Evolutionary conservation across 129 eudicot species (phyloP), one percentile per base, ranked within the genome.

Genomic region (Silybum marianum): DNA sequence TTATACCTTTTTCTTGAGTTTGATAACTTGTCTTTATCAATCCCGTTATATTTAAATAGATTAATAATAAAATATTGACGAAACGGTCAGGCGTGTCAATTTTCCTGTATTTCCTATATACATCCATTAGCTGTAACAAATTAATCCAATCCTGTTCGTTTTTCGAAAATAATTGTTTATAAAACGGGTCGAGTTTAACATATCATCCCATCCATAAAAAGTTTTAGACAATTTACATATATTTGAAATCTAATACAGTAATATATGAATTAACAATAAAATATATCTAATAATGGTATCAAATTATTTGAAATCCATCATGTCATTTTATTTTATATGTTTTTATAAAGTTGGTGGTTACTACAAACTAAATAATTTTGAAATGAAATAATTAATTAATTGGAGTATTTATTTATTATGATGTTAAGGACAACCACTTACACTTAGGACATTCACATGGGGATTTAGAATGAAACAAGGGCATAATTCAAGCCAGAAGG

Each of bases 361-460:
- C 22, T 54, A 4, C 18, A 54, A 54, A 0, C 9, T 58, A 58
- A 58, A 58, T 58, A 58, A 58, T 58, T n/a, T 58, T 58, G 23
- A 51, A 58, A n/a, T 18, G 2, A 58, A 18, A 18, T 58, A 58
- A 6, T 44, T 58, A 18, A 9, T 75, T 16, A 12, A 51, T 22
- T 46, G 32, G 1, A 23, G 72, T 24, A 72, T 34, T 58, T 24
- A 72, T 34, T 58, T 80, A 12, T 39, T n/a, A 62, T 62, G 66
- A 62, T 60, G 72, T 71, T 72, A 72, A 72, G 40, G 84, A 73
- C 73, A 80, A 11, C 84, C 79, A 80, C 19, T 73, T 80, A 36
- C 84, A 73, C 73, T 80, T 60, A 16, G 63, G 78, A 19, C 68
- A 69, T 3, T 78, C 69, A 78, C 68, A 78, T 78, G 82, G 75